Percentiles rank a stretch among this genome's conserved stretches.
Conservation (phyloP, 2,329 filamentous ascomycete species). For the Colletotrichum magnum region DNA sequence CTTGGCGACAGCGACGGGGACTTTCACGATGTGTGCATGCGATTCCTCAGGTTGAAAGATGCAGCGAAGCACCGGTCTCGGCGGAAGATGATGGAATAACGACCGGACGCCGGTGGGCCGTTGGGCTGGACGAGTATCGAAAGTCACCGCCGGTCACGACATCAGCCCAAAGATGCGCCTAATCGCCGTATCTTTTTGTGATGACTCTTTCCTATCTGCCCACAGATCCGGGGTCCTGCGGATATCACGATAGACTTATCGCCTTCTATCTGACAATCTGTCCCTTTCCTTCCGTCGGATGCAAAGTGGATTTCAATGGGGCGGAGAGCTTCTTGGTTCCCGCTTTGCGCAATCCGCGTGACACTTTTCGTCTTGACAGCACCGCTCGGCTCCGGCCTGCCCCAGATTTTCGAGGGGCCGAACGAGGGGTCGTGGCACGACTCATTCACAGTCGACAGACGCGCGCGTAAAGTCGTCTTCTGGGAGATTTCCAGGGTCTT, state of each 20-base stretch:
- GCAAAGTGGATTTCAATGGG: background rate
- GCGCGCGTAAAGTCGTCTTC: background rate
- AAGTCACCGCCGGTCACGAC: constrained; percentile 19
- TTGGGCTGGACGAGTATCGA: background rate
- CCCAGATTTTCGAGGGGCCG: background rate
- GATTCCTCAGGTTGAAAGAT: background rate
- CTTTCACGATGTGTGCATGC: background rate
- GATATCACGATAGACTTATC: background rate
- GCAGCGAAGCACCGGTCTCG: background rate
- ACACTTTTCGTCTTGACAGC: background rate
- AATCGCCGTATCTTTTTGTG: constrained; percentile 7
- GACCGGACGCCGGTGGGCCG: background rate
- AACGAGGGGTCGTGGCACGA: constrained; percentile 1
- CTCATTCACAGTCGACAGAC: background rate
- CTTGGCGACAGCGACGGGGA: background rate
- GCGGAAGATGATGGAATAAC: constrained; percentile 6
- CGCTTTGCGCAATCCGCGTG: background rate
- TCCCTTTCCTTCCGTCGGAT: background rate
- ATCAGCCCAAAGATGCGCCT: background rate
- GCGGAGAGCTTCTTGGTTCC: background rate
- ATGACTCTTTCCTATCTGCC: background rate
- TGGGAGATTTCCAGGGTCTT: constrained; percentile 17
- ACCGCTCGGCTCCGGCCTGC: background rate
- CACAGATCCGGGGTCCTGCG: constrained; percentile 3
- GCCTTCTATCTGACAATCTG: background rate